Evolutionary conservation across 208 protist genomes (phyloP), one percentile per base, ranked within the genome.

Genomic region (Trypanosoma scelopori): DNA sequence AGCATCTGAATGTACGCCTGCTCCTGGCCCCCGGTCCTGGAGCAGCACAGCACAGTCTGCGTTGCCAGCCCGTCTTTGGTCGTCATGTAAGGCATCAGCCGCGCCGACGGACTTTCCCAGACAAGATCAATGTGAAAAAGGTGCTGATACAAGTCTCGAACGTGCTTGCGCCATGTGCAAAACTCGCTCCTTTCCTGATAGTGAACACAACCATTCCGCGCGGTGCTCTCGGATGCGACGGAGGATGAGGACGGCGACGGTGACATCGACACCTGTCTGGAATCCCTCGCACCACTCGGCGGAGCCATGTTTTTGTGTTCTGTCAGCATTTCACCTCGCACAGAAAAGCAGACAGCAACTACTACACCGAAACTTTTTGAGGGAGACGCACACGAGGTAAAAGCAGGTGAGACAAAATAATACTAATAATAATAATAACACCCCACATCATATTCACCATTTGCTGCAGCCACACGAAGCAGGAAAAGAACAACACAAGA

Each of bases 141-240:
- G 23, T 85, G 78, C 71, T 97, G 92, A 47, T 97, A 97, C 49
- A 95, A 65, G 73, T 95, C 71, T 28, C 84, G 78, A 11, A 75
- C 74, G 69, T 97, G 92, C 69, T 97, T 97, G 37, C 89, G 86
- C 89, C 92, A 97, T 43, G 87, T 93, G 55, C 74, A 80, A 65
- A 93, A 97, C 23, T 81, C 73, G 35, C 51, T 55, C 23, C 63
- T 82, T 50, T 96, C 83, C 47, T 92, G 87, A 60, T 96, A 96
- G 6, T 76, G 64, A 46, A 41, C 46, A 23, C 28, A 49, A 20
- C 49, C 30, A 4, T 69, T 58, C 13, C 76, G 59, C 3, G 59
- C 42, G 3, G 73, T 75, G 18, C 64, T 61, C 41, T 27, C 55
- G 68, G 74, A 13, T 25, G 22, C 39, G 74, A 16, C 12, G 43